These are phyloP conservation scores for Corinectria fuckeliana DNA, from an alignment of 2,329 filamentous ascomycete genomes.

Conservation along the genomic window DNA sequence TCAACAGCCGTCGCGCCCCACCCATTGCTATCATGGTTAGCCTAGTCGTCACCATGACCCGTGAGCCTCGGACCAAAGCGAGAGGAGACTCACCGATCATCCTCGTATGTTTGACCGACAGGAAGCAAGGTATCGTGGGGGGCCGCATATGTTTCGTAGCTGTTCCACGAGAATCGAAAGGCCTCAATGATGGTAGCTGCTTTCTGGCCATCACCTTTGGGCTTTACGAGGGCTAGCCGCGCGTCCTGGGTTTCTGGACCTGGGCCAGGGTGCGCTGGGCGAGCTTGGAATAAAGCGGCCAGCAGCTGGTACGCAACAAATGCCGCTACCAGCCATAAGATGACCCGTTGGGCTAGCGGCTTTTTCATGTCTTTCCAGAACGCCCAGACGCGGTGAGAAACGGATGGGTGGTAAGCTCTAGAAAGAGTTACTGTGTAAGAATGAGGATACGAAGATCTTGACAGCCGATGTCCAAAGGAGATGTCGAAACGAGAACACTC, in stretches of 20 bases:
- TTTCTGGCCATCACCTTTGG: constrained; percentile 2
- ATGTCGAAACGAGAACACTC: neutral
- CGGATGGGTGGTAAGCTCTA: neutral
- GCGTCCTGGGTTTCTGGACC: neutral
- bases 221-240: neutral
- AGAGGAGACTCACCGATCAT: constrained; percentile 20
- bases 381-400: neutral
- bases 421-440: neutral
- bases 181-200: constrained; percentile 18
- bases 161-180: constrained; percentile 31
- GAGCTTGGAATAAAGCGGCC: neutral
- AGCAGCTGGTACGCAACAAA: constrained; percentile 8
- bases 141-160: constrained; percentile 23
- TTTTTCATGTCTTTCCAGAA: constrained; percentile 3
- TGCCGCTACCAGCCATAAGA: constrained; percentile 16
- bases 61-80: neutral
- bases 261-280: neutral
- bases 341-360: neutral
- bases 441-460: neutral
- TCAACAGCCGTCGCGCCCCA: constrained; percentile 33
- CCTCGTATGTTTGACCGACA: constrained; percentile 12
- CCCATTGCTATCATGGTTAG: constrained; percentile 20
- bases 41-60: too few relatives aligned
- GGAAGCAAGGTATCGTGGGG: constrained; percentile 29
- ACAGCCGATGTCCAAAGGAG: neutral